Evolutionary conservation across 1,139 yeast species (phyloP), one percentile per base, ranked within the genome.

Genomic region (Yamadazyma friedrichii): DNA sequence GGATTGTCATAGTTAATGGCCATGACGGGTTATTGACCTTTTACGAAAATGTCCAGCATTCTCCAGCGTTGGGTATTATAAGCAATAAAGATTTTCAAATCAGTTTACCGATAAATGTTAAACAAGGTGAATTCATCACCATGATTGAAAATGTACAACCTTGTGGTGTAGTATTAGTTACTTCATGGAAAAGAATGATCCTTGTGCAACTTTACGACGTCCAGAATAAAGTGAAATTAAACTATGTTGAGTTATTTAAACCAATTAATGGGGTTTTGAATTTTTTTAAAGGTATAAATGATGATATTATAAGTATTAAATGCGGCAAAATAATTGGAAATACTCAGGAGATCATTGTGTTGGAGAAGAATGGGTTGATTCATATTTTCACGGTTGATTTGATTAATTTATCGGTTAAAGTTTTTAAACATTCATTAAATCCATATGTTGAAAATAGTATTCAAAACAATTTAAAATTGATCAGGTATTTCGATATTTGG

Each of bases 111-210:
- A 56, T 82, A 13, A 59, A 59, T 38, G 36, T 50, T 12, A 54
- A 62, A 9, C 71, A 69, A 36, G 75, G 78, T 24, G 95, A 87
- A 55, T 61, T 62, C 37, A 68, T 88, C 20, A 77, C 81, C 1
- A 57, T 72, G 34, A 76, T 84, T 2, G 78, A 80, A 45, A 79
- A 78, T 47, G 73, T 83, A 12, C 91, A 85, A 49, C 93, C 94
- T 0, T 81, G 86, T 3, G 95, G 96, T 1, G 65, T 88, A 6
- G 69, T 84, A 1, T 59, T 86, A 9, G 78, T 89, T 5, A 88
- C 96, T 0, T 79, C 88, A 5, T 70, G 78, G 52, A 88, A 88
- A 31, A 67, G 94, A 46, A 78, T 84, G 36, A 59, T 84, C 10
- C 67, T 86, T 38, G 58, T 88, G 3, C 70, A 84, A 0, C 67